Base-by-base conservation (phyloP, 192 early-diverging fungal genomes). In the Coemansia sp. region DNA sequence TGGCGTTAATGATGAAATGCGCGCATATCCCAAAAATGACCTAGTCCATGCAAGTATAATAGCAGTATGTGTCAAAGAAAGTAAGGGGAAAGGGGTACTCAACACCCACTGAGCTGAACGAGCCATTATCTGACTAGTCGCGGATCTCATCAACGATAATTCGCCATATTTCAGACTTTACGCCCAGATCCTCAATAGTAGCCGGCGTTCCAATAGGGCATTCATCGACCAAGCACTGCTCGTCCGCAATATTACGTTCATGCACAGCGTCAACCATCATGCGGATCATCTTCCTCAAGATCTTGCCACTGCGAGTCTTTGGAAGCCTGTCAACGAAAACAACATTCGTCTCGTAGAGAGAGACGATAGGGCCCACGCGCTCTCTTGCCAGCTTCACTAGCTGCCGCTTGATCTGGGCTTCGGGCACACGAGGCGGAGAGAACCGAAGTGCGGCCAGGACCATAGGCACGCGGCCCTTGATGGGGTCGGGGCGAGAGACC, bases 251-350 rank as follows among this genome's bases (percentile, higher is more conserved):
- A 8, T 70, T 73, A 21, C 84, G 68, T 27, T 85, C 86, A 62
- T 88, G 87, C 39, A 88, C 90, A 29, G 84, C 75, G 37, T 88
- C 87, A 44, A 89, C 74, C 80, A 92, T 92, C 67, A 84, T 85
- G 12, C 94, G 84, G 37, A 95, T 86, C 58, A 88, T 90, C 36
- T 90, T 83, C 50, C 94, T 82, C 70, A 95, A 67, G 27, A 95
- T 89, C 78, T 96, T 96, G 17, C 94, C 94, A 21, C 86, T 88
- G 14, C 94, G 75, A 1, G 94, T 96, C 75, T 96, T 96, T 32
- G 94, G 94, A 71, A 96, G 66, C 9, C 88, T 75, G 19, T 86
- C 71, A 4, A 96, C 88, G 70, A 85, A 79, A 4, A 82, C 72
- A 41, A 94, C 69, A 39, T 90, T 85, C 1, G 86, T 84, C n/a